Evolutionary conservation across 2,329 filamentous ascomycete genomes (phyloP), one percentile per base, ranked within the genome.

Genomic region (Colletotrichum sansevieriae): DNA sequence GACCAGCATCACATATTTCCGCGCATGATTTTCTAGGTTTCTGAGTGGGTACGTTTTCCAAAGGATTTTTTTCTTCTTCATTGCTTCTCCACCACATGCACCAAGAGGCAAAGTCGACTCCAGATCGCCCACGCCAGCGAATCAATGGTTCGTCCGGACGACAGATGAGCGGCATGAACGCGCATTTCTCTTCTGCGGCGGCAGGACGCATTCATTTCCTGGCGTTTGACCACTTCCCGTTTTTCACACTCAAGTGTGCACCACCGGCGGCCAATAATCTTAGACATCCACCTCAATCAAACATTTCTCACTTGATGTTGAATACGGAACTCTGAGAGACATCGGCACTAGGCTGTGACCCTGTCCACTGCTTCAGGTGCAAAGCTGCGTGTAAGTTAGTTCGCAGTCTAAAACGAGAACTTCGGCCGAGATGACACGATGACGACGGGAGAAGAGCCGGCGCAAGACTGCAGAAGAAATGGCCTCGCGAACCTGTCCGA

Each of bases 161-260:
- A 64, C 25, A 55, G 61, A 60, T 49, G 15, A 59, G 62, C 41
- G 62, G 55, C 13, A 25, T 52, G 54, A 65, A 56, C 55, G 54
- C 61, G 46, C 61, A 59, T 65, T 25, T 49, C 65, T 47, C 15
- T 56, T 11, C 44, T 60, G 46, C 54, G 15, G 18, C 47, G 35
- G 43, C 55, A 59, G n/a, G 6, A 41, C 37, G 37, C 60, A 43
- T 44, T 68, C 65, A 65, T 56, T 68, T 65, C 55, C 62, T n/a
- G 11, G 60, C 29, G 25, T 52, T 66, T 43, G 29, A 57, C 37
- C 52, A 63, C 18, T 13, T 39, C 46, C n/a, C 22, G 18, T 12
- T 20, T 46, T 39, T 20, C 39, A 49, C 33, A 60, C 47, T 22
- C 29, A 51, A 18, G 18, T 33, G 18, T 20, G 11, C 33, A 39